These are phyloP conservation scores for Trichoderma parareesei DNA, from an alignment of 495 filamentous ascomycete species.

Conservation along the genomic window DNA sequence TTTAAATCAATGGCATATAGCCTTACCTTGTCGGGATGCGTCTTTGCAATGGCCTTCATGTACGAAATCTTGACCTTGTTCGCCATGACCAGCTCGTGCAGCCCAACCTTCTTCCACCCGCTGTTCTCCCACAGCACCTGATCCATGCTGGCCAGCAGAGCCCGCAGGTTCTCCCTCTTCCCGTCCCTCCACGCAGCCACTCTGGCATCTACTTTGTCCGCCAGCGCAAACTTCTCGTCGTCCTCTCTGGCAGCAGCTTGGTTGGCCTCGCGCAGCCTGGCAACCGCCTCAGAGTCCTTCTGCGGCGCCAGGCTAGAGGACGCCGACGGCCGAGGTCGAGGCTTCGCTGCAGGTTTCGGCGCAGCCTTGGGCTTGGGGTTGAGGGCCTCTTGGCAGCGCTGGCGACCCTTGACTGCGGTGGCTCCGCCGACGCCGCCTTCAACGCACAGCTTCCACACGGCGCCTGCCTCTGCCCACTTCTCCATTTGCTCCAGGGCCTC, in stretches of 20 bases:
- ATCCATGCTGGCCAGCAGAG: conserved; percentile 80
- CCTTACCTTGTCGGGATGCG: conserved; percentile 94
- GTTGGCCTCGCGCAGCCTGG: conserved; percentile 71
- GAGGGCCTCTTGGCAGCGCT: conserved; percentile 80
- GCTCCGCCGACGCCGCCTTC: conserved; percentile 76
- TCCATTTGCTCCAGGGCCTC: conserved; percentile 94
- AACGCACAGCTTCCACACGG: conserved; percentile 73
- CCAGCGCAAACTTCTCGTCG: conserved; percentile 83
- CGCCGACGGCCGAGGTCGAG: conserved; percentile 40
- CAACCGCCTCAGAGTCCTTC: conserved; percentile 57
- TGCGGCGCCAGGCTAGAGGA: conserved; percentile 32
- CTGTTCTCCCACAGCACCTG: conserved; percentile 82
- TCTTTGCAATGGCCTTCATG: conserved; percentile 98
- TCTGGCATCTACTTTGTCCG: conserved; percentile 71
- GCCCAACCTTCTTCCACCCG: conserved; percentile 93
- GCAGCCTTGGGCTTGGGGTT: conserved; percentile 46
- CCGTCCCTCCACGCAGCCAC: conserved; percentile 75
- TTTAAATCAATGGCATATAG: conserved; percentile 12
- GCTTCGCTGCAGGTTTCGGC: conserved; percentile 23
- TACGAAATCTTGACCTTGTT: conserved; percentile 93
- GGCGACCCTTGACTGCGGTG: conserved; percentile 75
- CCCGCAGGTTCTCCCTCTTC: conserved; percentile 87
- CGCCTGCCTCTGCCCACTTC: conserved; percentile 76
- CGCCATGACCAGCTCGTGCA: conserved; percentile 83
- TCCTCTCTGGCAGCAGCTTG: conserved; percentile 74